These are phyloP conservation scores for Moelleriella libera DNA, from an alignment of 2,329 filamentous ascomycete species.

Conservation along the genomic window DNA sequence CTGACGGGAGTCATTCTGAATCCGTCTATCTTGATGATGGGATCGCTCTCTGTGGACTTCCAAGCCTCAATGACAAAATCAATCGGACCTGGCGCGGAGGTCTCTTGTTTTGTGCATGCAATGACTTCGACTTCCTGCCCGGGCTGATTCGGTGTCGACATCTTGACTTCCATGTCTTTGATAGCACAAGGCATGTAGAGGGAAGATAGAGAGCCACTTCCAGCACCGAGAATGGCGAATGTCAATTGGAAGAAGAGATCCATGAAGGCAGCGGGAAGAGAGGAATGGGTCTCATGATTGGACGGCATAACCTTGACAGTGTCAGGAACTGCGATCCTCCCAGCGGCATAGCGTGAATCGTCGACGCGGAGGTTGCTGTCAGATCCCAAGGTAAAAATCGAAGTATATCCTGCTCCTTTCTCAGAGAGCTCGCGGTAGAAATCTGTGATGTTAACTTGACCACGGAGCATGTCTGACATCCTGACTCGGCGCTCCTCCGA, in stretches of 20 bases:
- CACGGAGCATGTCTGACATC: neutral
- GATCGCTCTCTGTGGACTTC: slow-evolving; percentile 9
- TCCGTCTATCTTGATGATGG: slow-evolving; percentile 20
- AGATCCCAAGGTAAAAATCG: slow-evolving; percentile 9
- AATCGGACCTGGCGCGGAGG: slow-evolving; percentile 11
- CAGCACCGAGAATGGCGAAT: slow-evolving; percentile 22
- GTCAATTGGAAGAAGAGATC: slow-evolving; percentile 29
- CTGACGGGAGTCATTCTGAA: slow-evolving; percentile 26
- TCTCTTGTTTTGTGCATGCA: slow-evolving; percentile 11
- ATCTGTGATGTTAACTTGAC: slow-evolving; percentile 4
- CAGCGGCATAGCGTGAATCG: slow-evolving; percentile 6
- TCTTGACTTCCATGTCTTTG: slow-evolving; percentile 14
- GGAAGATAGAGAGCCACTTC: slow-evolving; percentile 12
- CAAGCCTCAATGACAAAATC: slow-evolving; percentile 22
- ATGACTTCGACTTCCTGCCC: slow-evolving; percentile 15
- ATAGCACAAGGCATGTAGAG: slow-evolving; percentile 23
- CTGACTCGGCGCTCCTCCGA: slow-evolving; percentile 4
- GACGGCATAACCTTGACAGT: slow-evolving; percentile 30
- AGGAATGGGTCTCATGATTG: slow-evolving; percentile 24
- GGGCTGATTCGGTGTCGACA: slow-evolving; percentile 9
- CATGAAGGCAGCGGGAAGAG: slow-evolving; percentile 30
- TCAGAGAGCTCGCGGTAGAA: slow-evolving; percentile 13
- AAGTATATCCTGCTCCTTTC: slow-evolving; percentile 12
- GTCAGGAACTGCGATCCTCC: slow-evolving; percentile 23
- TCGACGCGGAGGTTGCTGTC: slow-evolving; percentile 5